These are phyloP conservation scores for Sporobolomyces roseus DNA, from an alignment of 768 basidiomycete species.

Conservation along the genomic window DNA sequence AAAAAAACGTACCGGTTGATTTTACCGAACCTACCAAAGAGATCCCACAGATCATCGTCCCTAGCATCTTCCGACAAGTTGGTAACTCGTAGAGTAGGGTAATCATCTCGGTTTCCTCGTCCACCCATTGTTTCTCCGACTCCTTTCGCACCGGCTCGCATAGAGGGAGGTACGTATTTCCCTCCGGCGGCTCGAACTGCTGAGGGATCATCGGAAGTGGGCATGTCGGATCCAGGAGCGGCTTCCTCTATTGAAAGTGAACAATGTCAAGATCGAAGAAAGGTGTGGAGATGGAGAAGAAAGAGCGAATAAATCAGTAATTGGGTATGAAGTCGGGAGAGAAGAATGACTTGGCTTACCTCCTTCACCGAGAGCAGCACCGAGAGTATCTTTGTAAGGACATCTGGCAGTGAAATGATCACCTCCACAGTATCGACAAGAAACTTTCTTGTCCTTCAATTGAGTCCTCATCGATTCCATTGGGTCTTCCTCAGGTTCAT, in stretches of 20 bases:
- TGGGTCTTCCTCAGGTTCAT: slow-evolving; percentile 42
- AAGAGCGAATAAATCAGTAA: neutral
- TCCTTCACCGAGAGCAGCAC: slow-evolving; percentile 61
- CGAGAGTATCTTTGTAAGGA: slow-evolving; percentile 92
- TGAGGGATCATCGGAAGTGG: slow-evolving; percentile 32
- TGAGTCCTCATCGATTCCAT: slow-evolving; percentile 54
- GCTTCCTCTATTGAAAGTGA: slow-evolving; percentile 2
- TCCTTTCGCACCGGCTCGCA: slow-evolving; percentile 64
- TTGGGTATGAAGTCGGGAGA: neutral
- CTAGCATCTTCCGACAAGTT: slow-evolving; percentile 94
- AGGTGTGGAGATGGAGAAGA: neutral
- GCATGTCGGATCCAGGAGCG: slow-evolving; percentile 7
- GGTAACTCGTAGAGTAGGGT: slow-evolving; percentile 93
- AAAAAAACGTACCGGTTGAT: slow-evolving; percentile 39
- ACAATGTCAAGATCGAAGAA: neutral
- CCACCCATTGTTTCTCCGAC: slow-evolving; percentile 75
- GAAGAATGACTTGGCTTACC: slow-evolving; percentile 49
- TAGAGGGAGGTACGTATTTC: slow-evolving; percentile 91
- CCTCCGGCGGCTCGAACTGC: slow-evolving; percentile 56
- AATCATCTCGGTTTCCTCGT: slow-evolving; percentile 68
- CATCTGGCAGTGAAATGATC: slow-evolving; percentile 98
- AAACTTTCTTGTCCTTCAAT: slow-evolving; percentile 67
- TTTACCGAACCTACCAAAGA: slow-evolving; percentile 75
- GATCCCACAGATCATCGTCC: slow-evolving; percentile 85
- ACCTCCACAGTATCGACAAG: slow-evolving; percentile 90